phyloP scores from a whole-genome alignment of 768 basidiomycete species.

The Coprinopsis cinerea region DNA sequence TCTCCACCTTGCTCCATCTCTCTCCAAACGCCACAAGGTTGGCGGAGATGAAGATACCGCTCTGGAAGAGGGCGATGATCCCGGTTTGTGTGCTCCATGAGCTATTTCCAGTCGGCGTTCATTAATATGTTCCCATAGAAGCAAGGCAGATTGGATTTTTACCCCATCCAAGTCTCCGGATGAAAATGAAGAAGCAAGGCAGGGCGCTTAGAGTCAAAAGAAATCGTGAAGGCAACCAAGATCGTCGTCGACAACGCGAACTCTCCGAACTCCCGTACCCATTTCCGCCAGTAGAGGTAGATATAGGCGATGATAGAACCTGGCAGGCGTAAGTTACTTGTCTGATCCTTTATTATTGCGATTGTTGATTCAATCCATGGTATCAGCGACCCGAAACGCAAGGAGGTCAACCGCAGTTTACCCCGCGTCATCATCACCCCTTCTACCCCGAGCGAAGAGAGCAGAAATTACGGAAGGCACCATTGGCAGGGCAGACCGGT shows the following conservation, averaged over 20 bases:
- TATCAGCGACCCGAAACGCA: background rate
- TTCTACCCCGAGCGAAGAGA: background rate
- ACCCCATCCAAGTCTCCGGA: background rate
- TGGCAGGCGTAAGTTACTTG: background rate
- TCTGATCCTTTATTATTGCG: background rate
- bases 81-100: background rate
- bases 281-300: background rate
- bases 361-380: background rate
- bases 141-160: background rate
- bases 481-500: background rate
- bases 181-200: background rate
- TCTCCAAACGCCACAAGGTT: background rate
- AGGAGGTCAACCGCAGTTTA: background rate
- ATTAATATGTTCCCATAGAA: background rate
- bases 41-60: background rate
- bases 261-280: background rate
- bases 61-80: background rate
- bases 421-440: constrained; percentile 3
- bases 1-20: background rate
- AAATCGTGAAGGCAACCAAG: background rate
- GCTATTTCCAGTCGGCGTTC: background rate
- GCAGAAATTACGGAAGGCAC: background rate
- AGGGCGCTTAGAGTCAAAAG: background rate
- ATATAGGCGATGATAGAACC: background rate
- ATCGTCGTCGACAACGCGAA: background rate